Percentiles rank a stretch among this genome's conserved stretches.
phyloP scores from a whole-genome alignment of 2,329 filamentous ascomycete genomes.

The Talaromyces albobiverticillius region DNA sequence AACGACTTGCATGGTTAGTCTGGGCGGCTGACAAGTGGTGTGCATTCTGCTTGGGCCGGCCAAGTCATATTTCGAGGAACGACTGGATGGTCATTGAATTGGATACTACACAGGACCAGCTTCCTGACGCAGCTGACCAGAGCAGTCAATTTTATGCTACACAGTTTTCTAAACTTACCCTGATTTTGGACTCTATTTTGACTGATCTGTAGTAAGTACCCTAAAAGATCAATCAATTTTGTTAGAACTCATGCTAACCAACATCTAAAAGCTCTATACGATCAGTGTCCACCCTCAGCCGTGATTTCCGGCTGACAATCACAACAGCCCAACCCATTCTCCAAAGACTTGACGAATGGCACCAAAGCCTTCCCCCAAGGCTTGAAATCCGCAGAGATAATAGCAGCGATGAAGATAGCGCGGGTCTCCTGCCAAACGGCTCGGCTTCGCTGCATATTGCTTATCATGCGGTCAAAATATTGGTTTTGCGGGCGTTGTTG shows the following conservation, averaged over 20 bases:
- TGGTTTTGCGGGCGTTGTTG: slow-evolving; percentile 7
- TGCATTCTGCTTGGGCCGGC: slow-evolving; percentile 4
- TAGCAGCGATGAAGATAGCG: neutral
- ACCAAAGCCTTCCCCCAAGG: neutral
- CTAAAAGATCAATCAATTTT: too few species aligned
- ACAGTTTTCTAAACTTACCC: slow-evolving; percentile 3
- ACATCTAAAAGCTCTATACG: slow-evolving; percentile 9
- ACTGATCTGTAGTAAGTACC: slow-evolving; percentile 7
- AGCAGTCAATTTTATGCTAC: neutral
- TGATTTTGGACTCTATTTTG: slow-evolving; percentile 5
- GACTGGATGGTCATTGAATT: slow-evolving; percentile 6
- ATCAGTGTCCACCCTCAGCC: slow-evolving; percentile 1
- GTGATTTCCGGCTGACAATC: neutral
- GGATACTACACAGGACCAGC: neutral
- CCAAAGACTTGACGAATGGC: slow-evolving; percentile 10
- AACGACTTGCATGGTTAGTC: slow-evolving; percentile 1
- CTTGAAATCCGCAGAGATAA: neutral
- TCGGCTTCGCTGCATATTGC: slow-evolving; percentile 7
- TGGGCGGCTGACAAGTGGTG: slow-evolving; percentile 9
- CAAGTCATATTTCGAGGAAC: slow-evolving; percentile 9
- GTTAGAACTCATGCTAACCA: too few species aligned
- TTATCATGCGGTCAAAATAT: slow-evolving; percentile 5
- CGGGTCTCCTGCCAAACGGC: slow-evolving; percentile 1
- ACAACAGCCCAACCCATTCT: neutral
- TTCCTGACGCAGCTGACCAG: neutral